A percentile compares a stretch with the other conserved stretches of the same genome.
Evolutionary conservation across 2,329 filamentous ascomycete genomes (phyloP).

Genomic region (Aurifilum marmelostoma): DNA sequence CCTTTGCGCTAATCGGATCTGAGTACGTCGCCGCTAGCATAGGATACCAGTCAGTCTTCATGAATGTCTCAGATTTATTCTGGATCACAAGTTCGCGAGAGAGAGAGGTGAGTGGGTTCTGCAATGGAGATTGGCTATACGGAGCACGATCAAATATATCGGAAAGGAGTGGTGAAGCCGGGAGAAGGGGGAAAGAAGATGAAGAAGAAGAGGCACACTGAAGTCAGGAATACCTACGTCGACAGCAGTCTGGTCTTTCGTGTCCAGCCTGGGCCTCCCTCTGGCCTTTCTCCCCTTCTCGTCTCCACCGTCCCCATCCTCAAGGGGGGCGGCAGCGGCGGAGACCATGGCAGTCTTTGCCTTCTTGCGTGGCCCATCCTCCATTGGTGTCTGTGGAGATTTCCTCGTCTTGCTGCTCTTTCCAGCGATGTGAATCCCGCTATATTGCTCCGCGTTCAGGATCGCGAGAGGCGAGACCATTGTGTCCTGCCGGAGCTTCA

Average conservation of each 20-base stretch:
- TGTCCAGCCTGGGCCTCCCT: slow-evolving; percentile 75
- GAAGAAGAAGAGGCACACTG: background rate
- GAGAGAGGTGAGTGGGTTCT: background rate
- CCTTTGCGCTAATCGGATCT: slow-evolving; percentile 84
- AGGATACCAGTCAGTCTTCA: slow-evolving; percentile 38
- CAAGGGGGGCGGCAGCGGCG: background rate
- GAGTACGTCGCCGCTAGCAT: slow-evolving; percentile 72
- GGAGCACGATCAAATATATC: background rate
- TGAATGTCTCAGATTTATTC: slow-evolving; percentile 31
- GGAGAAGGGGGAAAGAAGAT: background rate
- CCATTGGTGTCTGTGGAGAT: slow-evolving; percentile 26
- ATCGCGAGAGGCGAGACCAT: slow-evolving; percentile 46
- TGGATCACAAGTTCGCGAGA: background rate
- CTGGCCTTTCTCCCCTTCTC: slow-evolving; percentile 64
- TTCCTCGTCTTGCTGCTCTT: slow-evolving; percentile 40
- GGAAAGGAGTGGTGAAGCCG: background rate
- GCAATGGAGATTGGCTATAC: background rate
- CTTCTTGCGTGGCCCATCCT: slow-evolving; percentile 31
- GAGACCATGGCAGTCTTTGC: slow-evolving; percentile 18
- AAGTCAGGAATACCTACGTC: slow-evolving; percentile 63
- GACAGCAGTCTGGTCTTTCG: slow-evolving; percentile 75
- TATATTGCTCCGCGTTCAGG: slow-evolving; percentile 51
- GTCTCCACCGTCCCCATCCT: slow-evolving; percentile 37
- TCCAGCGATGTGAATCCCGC: slow-evolving; percentile 34
- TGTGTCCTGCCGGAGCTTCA: slow-evolving; percentile 17